A percentile compares a stretch with the other conserved stretches of the same genome.
phyloP scores from a whole-genome alignment of 768 basidiomycete species.

The Mycena galopus region DNA sequence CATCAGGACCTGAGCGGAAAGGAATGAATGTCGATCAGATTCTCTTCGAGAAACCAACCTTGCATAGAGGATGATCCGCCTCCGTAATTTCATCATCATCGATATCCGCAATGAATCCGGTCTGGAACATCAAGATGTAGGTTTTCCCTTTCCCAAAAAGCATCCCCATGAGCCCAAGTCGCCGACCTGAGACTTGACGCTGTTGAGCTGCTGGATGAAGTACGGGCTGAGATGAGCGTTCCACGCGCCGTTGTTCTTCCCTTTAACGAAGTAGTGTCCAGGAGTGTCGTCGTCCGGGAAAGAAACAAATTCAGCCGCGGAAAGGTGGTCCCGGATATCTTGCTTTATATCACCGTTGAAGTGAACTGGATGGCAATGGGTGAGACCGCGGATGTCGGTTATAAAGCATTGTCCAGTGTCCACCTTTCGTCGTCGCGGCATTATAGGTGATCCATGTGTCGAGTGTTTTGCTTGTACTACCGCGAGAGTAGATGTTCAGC shows the following conservation, averaged over 20 bases:
- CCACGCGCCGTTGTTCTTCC: slow-evolving; percentile 14
- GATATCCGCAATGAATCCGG: slow-evolving; percentile 15
- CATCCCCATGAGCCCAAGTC: slow-evolving; percentile 19
- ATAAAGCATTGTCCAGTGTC: too few species aligned
- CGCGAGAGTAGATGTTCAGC: background rate
- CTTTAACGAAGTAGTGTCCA: slow-evolving; percentile 11
- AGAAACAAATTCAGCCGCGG: slow-evolving; percentile 18
- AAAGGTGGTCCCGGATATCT: slow-evolving; percentile 13
- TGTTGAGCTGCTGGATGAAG: background rate
- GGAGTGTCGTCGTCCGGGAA: slow-evolving; percentile 16
- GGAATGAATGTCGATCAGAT: background rate
- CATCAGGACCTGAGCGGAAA: background rate
- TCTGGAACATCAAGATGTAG: background rate
- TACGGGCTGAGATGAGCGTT: background rate
- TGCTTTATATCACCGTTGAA: slow-evolving; percentile 16
- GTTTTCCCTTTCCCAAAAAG: slow-evolving; percentile 24
- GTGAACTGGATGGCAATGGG: slow-evolving; percentile 4
- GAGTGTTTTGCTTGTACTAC: background rate
- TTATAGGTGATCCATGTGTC: slow-evolving; percentile 17
- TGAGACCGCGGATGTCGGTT: too few species aligned
- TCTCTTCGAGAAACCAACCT: slow-evolving; percentile 3
- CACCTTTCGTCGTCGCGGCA: slow-evolving; percentile 7
- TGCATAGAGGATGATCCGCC: slow-evolving; percentile 15
- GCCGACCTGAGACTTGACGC: background rate
- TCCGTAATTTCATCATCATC: background rate